These are phyloP conservation scores for Citrus cavaleriei DNA, from an alignment of 345 rosid genomes.

Conservation along the genomic window DNA sequence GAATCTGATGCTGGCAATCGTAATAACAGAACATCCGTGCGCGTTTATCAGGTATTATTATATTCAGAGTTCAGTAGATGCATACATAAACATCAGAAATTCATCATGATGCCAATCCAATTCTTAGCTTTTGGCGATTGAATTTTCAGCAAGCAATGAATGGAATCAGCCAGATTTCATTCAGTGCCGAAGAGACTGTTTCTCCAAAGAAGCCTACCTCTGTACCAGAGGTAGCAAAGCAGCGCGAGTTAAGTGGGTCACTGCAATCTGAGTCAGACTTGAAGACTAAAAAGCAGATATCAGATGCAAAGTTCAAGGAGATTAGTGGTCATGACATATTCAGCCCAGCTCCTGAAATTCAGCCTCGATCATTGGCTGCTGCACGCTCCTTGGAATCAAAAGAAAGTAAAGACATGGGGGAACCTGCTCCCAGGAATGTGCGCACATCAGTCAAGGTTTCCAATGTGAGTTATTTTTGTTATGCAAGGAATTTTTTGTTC, in stretches of 20 bases:
- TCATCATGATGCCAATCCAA: neutral
- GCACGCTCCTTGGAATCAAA: constrained; percentile 46
- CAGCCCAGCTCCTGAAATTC: constrained; percentile 68
- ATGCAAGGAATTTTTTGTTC: neutral
- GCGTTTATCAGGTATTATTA: constrained; percentile 57
- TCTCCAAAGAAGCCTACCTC: constrained; percentile 73
- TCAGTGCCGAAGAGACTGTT: constrained; percentile 60
- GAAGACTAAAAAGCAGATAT: constrained; percentile 64
- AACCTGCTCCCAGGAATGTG: constrained; percentile 64
- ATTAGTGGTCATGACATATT: constrained; percentile 87
- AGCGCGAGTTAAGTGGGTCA: constrained; percentile 74
- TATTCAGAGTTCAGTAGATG: neutral
- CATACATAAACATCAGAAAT: neutral
- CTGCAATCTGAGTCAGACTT: constrained; percentile 54
- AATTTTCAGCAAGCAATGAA: constrained; percentile 60
- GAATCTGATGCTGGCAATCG: constrained; percentile 48
- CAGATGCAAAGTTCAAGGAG: constrained; percentile 77
- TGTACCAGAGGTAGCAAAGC: constrained; percentile 80
- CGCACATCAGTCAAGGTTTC: constrained; percentile 75
- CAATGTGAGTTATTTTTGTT: constrained; percentile 42
- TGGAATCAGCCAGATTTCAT: constrained; percentile 83
- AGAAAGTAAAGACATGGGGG: constrained; percentile 58
- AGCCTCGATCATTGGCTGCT: constrained; percentile 62
- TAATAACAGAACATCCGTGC: constrained; percentile 48
- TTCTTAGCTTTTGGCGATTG: constrained; percentile 1